A percentile compares a stretch with the other conserved stretches of the same genome.
phyloP scores from a whole-genome alignment of 257 asterid species.

The Fraxinus cuspidata region DNA sequence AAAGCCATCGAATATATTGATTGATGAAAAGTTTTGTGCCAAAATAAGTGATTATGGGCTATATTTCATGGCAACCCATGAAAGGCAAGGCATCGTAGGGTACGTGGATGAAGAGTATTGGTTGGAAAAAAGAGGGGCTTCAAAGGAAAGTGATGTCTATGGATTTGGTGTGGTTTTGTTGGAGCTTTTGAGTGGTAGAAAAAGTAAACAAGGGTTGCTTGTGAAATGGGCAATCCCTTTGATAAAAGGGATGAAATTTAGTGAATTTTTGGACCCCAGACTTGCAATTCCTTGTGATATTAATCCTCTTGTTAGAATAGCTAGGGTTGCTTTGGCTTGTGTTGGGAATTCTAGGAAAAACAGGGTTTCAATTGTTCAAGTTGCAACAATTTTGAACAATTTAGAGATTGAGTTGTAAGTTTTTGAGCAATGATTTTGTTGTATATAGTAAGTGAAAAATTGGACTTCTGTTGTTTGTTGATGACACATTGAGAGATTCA shows the following conservation, averaged over 20 bases:
- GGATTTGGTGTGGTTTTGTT: conserved; percentile 81
- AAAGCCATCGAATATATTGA: conserved; percentile 72
- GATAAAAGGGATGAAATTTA: conserved; percentile 53
- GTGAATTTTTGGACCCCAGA: conserved; percentile 73
- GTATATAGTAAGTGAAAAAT: background rate
- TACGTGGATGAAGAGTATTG: conserved; percentile 68
- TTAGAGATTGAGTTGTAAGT: conserved; percentile 43
- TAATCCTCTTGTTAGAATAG: conserved; percentile 58
- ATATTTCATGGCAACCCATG: conserved; percentile 54
- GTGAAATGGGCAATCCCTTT: conserved; percentile 76
- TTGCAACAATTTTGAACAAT: conserved; percentile 53
- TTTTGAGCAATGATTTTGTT: background rate
- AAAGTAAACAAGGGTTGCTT: conserved; percentile 46
- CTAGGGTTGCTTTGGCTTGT: conserved; percentile 77
- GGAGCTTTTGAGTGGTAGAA: conserved; percentile 82
- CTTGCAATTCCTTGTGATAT: conserved; percentile 46
- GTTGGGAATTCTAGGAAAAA: conserved; percentile 64
- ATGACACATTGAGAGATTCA: background rate
- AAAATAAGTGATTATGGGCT: conserved; percentile 73
- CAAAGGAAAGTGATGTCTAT: conserved; percentile 77
- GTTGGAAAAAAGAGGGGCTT: conserved; percentile 44
- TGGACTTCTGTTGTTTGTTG: background rate
- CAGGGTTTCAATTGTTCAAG: conserved; percentile 63
- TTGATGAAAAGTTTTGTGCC: conserved; percentile 64
- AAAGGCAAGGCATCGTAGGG: conserved; percentile 53